These are phyloP conservation scores for Halophytophthora batemanensis DNA, from an alignment of 352 stramenopile species.

Conservation along the genomic window DNA sequence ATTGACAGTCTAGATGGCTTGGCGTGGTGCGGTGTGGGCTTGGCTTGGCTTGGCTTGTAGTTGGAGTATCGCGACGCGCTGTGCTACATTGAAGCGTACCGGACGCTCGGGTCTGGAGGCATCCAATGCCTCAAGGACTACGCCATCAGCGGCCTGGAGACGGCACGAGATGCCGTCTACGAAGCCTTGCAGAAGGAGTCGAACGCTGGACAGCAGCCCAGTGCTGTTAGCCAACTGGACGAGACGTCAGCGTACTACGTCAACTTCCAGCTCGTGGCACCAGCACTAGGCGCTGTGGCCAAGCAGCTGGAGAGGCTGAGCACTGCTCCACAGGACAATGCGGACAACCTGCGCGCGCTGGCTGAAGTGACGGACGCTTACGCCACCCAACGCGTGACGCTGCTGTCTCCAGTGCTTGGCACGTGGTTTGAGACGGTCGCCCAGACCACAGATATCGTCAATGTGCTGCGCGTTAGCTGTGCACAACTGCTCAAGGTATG, in stretches of 20 bases:
- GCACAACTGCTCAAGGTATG: conserved; percentile 68
- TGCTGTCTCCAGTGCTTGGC: conserved; percentile 52
- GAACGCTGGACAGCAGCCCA: conserved; percentile 4
- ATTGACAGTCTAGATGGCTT: too few species aligned
- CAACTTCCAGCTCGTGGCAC: conserved; percentile 69
- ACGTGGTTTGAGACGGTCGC: conserved; percentile 47
- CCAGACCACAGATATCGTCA: conserved; percentile 69
- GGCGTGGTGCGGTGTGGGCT: too few species aligned
- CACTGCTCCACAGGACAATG: conserved; percentile 22
- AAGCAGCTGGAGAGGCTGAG: conserved; percentile 61
- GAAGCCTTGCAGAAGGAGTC: conserved; percentile 45
- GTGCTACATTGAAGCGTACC: conserved; percentile 76
- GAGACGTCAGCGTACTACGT: conserved; percentile 77
- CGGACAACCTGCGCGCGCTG: conserved; percentile 41
- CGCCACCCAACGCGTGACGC: conserved; percentile 46
- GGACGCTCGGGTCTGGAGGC: conserved; percentile 50
- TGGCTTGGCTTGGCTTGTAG: too few species aligned
- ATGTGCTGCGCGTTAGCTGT: conserved; percentile 62
- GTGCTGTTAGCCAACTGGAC: conserved; percentile 37
- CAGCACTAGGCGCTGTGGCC: conserved; percentile 50
- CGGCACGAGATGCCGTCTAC: conserved; percentile 61
- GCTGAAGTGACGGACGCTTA: conserved; percentile 59
- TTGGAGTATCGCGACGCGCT: conserved; percentile 62
- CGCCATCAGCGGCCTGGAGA: conserved; percentile 58
- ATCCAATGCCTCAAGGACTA: conserved; percentile 76